Evolutionary conservation across 495 filamentous ascomycete genomes (phyloP), one percentile per base, ranked within the genome.

Genomic region (Neurospora pannonica): DNA sequence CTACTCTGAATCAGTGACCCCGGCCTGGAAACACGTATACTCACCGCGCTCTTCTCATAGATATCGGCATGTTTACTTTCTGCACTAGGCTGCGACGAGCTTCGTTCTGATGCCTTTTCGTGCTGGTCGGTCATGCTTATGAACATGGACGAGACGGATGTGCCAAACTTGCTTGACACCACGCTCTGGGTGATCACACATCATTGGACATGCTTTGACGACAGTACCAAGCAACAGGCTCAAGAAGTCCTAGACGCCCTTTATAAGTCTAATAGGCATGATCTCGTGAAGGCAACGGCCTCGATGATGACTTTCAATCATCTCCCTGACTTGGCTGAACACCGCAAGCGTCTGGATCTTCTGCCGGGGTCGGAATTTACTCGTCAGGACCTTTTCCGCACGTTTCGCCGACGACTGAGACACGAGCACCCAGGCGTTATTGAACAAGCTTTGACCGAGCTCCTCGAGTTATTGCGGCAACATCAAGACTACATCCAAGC

Each of bases 21-120:
- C 13, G n/a, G 19, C 39, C 15, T 42, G 10, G n/a, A 70, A 78
- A 46, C 71, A 38, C 2, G 36, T 42, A 24, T 67, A 38, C 42
- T 36, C 38, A 73, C 39, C 42, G 48, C 74, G 38, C 36, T 36
- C 28, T 46, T 21, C 24, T 10, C 71, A 42, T 74, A 96, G 91
- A 93, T 97, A 70, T 92, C 92, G 72, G 93, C 96, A 19, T 97
- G 92, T 79, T 86, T 98, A 19, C 91, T 96, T 75, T 93, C 94
- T 28, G 94, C 95, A 0, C 86, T 98, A 72, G 87, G 91, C 24
- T 89, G 89, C 19, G 85, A 89, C 46, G 88, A 91, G 34, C 86
- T 98, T 34, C 89, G 93, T 71, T 87, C 93, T 74, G 86, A 89
- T 72, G 92, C 93, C 2, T 94, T 98, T 80, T 88, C 87, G 13